Conservation (phyloP, 768 basidiomycete species). For the Lactarius vividus region DNA sequence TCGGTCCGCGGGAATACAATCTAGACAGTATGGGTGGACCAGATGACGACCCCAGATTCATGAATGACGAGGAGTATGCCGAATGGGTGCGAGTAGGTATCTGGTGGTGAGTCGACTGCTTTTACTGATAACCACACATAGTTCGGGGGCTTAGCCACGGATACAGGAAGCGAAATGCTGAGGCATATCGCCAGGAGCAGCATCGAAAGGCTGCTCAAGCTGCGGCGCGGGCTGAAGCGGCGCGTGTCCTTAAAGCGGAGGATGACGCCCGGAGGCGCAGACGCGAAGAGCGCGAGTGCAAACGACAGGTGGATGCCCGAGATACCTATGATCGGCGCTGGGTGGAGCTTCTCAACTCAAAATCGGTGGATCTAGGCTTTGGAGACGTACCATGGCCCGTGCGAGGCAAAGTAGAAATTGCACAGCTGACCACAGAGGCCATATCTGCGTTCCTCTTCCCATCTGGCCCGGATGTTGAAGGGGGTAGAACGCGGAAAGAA, state of each 20-base stretch:
- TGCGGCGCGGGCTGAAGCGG: constrained; percentile 54
- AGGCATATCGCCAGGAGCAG: constrained; percentile 61
- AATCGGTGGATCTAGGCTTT: constrained; percentile 40
- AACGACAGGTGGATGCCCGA: constrained; percentile 48
- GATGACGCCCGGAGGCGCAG: constrained; percentile 51
- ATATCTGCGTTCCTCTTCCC: constrained; percentile 54
- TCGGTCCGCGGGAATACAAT: constrained; percentile 44
- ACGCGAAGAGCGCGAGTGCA: constrained; percentile 47
- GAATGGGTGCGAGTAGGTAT: constrained; percentile 86
- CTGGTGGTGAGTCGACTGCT: constrained; percentile 58
- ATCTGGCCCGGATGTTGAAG: constrained; percentile 32
- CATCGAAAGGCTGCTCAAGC: constrained; percentile 52
- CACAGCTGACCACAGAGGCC: constrained; percentile 39
- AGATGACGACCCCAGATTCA: constrained; percentile 41
- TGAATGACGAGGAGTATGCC: constrained; percentile 87
- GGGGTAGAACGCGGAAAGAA: constrained; percentile 45
- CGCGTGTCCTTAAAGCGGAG: constrained; percentile 47
- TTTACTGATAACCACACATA: background rate
- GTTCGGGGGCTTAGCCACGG: constrained; percentile 19
- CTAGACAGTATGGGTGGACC: constrained; percentile 34
- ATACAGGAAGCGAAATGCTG: constrained; percentile 62
- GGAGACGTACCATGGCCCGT: constrained; percentile 66
- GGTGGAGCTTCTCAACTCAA: constrained; percentile 39
- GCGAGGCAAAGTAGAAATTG: constrained; percentile 20
- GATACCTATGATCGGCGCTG: constrained; percentile 54